Base-by-base conservation (phyloP, 2,329 filamentous ascomycete species). In the Trichophyton benhamiae region DNA sequence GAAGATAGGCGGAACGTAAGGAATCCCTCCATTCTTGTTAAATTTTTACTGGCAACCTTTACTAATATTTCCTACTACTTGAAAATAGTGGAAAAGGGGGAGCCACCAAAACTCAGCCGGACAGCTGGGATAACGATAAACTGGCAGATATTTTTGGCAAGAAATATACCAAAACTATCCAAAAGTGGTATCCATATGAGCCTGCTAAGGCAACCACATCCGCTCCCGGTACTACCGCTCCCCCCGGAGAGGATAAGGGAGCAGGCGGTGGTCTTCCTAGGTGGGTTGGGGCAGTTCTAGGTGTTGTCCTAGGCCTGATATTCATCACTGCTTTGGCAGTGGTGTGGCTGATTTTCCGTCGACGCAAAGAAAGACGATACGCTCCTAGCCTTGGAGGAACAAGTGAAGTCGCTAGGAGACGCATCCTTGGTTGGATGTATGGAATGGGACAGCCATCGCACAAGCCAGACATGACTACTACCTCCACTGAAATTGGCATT, bases 251-350 rank as follows among this genome's bases (percentile, higher is more conserved):
- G 1, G 63, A 65, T 6, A 66, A 66, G 4, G 63, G 65, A 7
- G 66, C 66, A 4, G 69, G 72, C 1, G 58, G 73, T 13, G 72
- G 77, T 22, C 77, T 82, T 2, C 82, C 84, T 0, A 72, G 72
- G 3, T 87, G 82, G 77, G 78, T 86, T 1, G 80, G 79, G 0
- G 83, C 85, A 0, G 80, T 87, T 1, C 72, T 87, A 0, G 83
- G 83, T 15, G 82, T 85, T 3, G 78, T 86, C 3, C 75, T 85
- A 1, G 83, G 83, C 2, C 74, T 84, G 1, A 78, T 85, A 52
- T 72, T 87, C 46, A 80, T 79, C 0, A 77, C 78, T 17, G 63
- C 81, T 3, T 72, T 80, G 25, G 76, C 85, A 13, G 74, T 75
- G 4, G 75, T 82, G 48, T 74, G 83, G 20, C 73, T 86, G 20